Percentiles rank a stretch among this genome's conserved stretches.
Evolutionary conservation across 805 yeast species (phyloP).

Genomic region (Wickerhamiella nectarea): DNA sequence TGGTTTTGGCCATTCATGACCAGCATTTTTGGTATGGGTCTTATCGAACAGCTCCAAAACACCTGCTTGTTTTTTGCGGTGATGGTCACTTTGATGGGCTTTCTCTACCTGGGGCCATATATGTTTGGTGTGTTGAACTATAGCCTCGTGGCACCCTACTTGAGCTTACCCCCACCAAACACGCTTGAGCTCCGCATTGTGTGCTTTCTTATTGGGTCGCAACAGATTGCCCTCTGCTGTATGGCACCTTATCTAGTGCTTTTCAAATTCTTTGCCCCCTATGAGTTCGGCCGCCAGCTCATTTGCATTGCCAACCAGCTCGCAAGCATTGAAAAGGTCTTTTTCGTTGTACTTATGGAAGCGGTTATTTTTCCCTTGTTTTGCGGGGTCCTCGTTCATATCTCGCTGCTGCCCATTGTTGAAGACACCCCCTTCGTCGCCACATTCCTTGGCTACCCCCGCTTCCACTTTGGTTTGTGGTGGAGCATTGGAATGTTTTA

Average conservation of each 20-base stretch:
- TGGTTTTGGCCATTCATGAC: slow-evolving; percentile 2
- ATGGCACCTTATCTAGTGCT: not conserved
- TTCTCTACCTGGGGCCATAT: slow-evolving; percentile 2
- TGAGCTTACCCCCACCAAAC: not conserved
- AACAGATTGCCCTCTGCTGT: not conserved
- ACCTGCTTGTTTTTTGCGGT: not conserved
- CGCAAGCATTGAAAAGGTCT: slow-evolving; percentile 53
- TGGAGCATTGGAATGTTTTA: slow-evolving; percentile 73
- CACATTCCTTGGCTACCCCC: slow-evolving; percentile 8
- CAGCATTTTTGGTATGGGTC: slow-evolving; percentile 6
- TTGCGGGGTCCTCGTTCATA: slow-evolving; percentile 68
- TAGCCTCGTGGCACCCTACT: not conserved
- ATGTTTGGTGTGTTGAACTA: not conserved
- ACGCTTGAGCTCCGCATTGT: not conserved
- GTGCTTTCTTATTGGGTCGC: not conserved
- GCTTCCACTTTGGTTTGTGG: slow-evolving; percentile 23
- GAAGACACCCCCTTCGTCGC: slow-evolving; percentile 11
- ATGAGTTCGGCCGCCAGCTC: slow-evolving; percentile 6
- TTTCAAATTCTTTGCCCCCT: not conserved
- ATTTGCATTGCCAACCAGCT: slow-evolving; percentile 17
- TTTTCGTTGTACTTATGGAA: slow-evolving; percentile 62
- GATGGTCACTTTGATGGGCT: not conserved
- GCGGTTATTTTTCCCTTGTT: slow-evolving; percentile 72
- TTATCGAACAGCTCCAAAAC: not conserved
- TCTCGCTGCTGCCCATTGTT: slow-evolving; percentile 50